A percentile compares a stretch with the other conserved stretches of the same genome.
These are phyloP conservation scores for Odonthalia washingtoniensis DNA, from an alignment of 31 red algal genomes.

Conservation along the genomic window DNA sequence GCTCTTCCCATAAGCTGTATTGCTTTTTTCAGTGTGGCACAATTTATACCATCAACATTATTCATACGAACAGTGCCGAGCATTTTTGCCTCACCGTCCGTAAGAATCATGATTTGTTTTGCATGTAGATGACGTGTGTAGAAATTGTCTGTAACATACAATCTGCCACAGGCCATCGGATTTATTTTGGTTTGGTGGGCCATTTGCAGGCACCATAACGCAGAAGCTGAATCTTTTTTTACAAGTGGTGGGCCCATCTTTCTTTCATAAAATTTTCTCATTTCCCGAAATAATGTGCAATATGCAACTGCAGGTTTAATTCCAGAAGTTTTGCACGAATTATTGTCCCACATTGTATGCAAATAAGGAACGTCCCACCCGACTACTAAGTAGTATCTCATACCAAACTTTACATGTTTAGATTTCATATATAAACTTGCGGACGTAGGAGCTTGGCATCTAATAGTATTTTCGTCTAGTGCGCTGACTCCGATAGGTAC, in stretches of 20 bases:
- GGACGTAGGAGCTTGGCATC: too few relatives aligned
- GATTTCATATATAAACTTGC: too few relatives aligned
- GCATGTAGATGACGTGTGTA: slow-evolving; percentile 28
- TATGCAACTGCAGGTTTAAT: background rate
- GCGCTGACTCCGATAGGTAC: too few relatives aligned
- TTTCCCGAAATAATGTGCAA: background rate
- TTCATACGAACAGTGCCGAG: too few relatives aligned
- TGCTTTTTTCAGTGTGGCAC: slow-evolving; percentile 7
- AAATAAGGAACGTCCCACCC: too few relatives aligned
- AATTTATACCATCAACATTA: slow-evolving; percentile 23
- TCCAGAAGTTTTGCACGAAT: background rate
- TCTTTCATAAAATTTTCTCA: background rate
- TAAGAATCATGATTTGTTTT: background rate
- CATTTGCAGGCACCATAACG: background rate
- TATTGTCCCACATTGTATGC: background rate
- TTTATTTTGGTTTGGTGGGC: background rate
- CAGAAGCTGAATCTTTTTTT: background rate
- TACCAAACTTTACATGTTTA: too few relatives aligned
- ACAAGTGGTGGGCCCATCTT: too few relatives aligned
- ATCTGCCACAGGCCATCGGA: background rate
- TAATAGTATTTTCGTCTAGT: too few relatives aligned
- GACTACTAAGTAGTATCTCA: too few relatives aligned
- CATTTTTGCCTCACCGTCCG: slow-evolving; percentile 11
- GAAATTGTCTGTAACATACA: slow-evolving; percentile 25
- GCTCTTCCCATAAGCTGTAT: background rate